Evolutionary conservation across 2,329 filamentous ascomycete genomes (phyloP), one percentile per base, ranked within the genome.

Genomic region (Podosphaera xanthii): DNA sequence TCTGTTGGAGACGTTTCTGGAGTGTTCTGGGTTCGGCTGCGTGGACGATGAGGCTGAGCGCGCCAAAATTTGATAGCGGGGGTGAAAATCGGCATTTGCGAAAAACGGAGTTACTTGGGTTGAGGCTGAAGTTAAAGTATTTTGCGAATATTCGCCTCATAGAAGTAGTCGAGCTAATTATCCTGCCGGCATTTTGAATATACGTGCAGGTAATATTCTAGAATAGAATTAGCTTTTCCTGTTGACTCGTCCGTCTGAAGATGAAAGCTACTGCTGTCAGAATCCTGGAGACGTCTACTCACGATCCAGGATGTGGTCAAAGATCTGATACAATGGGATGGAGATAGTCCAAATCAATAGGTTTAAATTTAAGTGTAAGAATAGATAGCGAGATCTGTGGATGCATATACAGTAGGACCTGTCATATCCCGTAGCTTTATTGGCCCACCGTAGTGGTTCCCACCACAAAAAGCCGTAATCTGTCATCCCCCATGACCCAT

Each of bases 181-280:
- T 61, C 35, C 30, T 61, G 12, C 14, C 50, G 30, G 46, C 60
- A 53, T 14, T 61, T 61, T 3, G 59, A 34, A 57, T 61, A 61
- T 10, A 14, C 53, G 12, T 35, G 2, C 4, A 61, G 33, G 12
- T 61, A 61, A 3, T 8, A 1, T 38, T 61, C 38, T 4, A 61
- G 5, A 30, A 36, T 59, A 5, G 58, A 10, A 38, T 60, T 61
- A 22, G 40, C 9, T 22, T 38, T 22, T 53, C 59, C 49, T 46
- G 4, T 60, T n/a, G 54, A 4, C 30, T 40, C 22, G 12, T 60
- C 36, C 22, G n/a, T 62, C 33, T 61, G 34, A 0, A 30, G 59
- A n/a, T 62, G 33, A 50, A 63, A 61, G 10, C 33, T 31, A 22
- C 55, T 63, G 42, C 9, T 9, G 9, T 22, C 22, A 22, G 22